These are phyloP conservation scores for Macrotyloma uniflorum DNA, from an alignment of 306 rosid genomes.

Conservation along the genomic window DNA sequence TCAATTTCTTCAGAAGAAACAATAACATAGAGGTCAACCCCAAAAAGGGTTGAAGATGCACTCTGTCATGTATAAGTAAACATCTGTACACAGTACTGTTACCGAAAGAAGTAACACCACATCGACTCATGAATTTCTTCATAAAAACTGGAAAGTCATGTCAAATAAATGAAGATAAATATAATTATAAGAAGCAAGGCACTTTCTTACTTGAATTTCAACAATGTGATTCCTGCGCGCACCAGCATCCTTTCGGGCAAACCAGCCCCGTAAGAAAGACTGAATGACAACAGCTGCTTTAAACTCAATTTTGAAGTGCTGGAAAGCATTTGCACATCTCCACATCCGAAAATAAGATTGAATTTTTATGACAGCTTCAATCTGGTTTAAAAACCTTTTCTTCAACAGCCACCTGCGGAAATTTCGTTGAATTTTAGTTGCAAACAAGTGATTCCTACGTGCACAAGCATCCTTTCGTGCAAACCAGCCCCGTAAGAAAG, in stretches of 20 bases:
- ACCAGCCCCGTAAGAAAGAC: conserved; percentile 68
- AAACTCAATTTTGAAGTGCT: conserved; percentile 47
- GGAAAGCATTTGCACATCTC: conserved; percentile 60
- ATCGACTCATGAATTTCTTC: not conserved
- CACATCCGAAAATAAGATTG: conserved; percentile 73
- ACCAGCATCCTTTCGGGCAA: conserved; percentile 60
- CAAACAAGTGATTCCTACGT: conserved; percentile 54
- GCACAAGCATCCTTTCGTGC: conserved; percentile 55
- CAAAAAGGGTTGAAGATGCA: conserved; percentile 9
- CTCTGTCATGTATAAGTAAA: not conserved
- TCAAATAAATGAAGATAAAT: conserved; percentile 17
- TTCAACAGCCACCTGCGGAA: conserved; percentile 66
- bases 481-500: conserved; percentile 69
- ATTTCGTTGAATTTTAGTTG: conserved; percentile 64
- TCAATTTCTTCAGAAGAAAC: conserved; percentile 23
- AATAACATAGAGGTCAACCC: not conserved
- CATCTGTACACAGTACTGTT: not conserved
- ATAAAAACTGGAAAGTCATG: not conserved
- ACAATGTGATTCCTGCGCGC: conserved; percentile 52
- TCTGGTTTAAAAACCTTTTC: conserved; percentile 55
- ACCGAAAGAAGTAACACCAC: not conserved
- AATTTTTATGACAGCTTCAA: conserved; percentile 61
- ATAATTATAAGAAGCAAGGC: conserved; percentile 1
- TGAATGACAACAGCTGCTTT: conserved; percentile 66
- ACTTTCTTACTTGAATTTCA: conserved; percentile 73